A percentile compares a stretch with the other conserved stretches of the same genome.
Conservation (phyloP, 768 basidiomycete species). For the Clitopilus passeckerianus region DNA sequence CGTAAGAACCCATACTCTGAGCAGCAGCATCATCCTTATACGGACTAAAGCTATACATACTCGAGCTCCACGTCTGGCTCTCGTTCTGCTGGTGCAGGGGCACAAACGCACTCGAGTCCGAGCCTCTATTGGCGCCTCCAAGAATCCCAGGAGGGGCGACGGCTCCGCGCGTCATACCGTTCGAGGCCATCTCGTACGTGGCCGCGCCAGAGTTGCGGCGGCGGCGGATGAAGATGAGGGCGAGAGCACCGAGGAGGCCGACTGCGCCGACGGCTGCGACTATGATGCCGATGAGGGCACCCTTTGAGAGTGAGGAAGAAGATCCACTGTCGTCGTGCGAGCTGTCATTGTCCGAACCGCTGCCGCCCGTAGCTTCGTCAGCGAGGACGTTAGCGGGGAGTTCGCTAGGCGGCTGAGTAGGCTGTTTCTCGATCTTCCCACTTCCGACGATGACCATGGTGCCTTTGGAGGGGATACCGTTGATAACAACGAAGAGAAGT, state of each 20-base stretch:
- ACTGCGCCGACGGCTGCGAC: constrained; percentile 44
- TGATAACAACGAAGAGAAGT: constrained; percentile 75
- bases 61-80: constrained; percentile 55
- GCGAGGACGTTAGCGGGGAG: constrained; percentile 50
- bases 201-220: constrained; percentile 29
- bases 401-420: constrained; percentile 31
- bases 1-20: constrained; percentile 21
- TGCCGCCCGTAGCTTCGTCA: constrained; percentile 33
- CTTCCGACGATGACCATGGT: constrained; percentile 73
- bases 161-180: constrained; percentile 16
- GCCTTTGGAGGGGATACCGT: constrained; percentile 82
- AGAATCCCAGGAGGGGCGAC: constrained; percentile 20
- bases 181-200: constrained; percentile 3
- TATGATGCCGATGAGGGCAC: constrained; percentile 39
- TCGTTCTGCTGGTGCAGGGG: constrained; percentile 60
- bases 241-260: constrained; percentile 40
- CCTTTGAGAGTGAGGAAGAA: constrained; percentile 23
- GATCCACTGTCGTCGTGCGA: constrained; percentile 3
- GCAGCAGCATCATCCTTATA: constrained; percentile 22
- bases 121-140: constrained; percentile 23
- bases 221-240: constrained; percentile 43
- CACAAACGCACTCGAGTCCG: constrained; percentile 63
- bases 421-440: constrained; percentile 73
- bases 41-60: constrained; percentile 38
- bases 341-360: constrained; percentile 12